Evolutionary conservation across 768 basidiomycete genomes (phyloP), one percentile per base, ranked within the genome.

Genomic region (Lactifluus echinatus): DNA sequence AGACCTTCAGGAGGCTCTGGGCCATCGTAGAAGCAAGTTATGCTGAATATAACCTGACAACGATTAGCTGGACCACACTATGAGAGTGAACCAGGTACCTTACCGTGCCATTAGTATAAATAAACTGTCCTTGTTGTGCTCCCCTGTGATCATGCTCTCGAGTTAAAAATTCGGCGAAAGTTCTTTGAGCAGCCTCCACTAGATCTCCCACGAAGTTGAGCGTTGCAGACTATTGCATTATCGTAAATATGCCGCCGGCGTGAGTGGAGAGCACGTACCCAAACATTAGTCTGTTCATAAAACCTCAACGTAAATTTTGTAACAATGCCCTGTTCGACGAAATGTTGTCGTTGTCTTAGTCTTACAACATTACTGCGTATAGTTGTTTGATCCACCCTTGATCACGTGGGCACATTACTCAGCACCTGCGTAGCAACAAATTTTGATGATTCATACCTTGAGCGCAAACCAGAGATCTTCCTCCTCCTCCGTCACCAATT

Each of bases 11-110:
- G 78, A 1, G 72, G 73, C 0, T 60, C 70, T 15, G 81, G 80
- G 0, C 64, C 79, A 60, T 84, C 77, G 61, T 84, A 83, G 66
- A 83, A 84, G n/a, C 83, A 24, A 15, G 11, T 23, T 10, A 55
- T 7, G 17, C 23, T 46, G 11, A 58, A 53, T 10, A 12, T 8
- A 24, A 51, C 44, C 60, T 57, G 2, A 8, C 19, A 19, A 8
- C 76, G 3, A 29, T 55, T 31, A 56, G 19, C 40, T 42, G 37
- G 57, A 8, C 33, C 23, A 31, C 12, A 5, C 57, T 47, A 29
- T n/a, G 29, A 34, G 60, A 67, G 76, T 78, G 79, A 42, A 23
- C 10, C 23, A 80, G 21, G 10, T 11, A 4, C 3, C 58, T 55
- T 34, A 53, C 51, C 14, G 37, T 48, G 46, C 39, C 45, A 17